Base-by-base conservation (phyloP, 768 basidiomycete species). In the Tephrocybe sp. region DNA sequence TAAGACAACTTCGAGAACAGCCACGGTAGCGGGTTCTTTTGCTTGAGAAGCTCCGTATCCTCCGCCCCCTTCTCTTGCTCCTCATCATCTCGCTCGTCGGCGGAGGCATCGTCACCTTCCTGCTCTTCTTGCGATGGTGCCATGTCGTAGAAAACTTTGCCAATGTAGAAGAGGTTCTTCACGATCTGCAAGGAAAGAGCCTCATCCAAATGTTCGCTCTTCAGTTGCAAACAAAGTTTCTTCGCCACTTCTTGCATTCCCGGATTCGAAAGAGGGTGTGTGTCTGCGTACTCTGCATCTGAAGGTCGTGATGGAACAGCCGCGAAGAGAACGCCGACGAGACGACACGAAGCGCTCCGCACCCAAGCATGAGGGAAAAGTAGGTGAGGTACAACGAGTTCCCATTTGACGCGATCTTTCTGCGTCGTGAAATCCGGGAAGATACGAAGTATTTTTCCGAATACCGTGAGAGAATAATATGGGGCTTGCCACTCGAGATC, bases 331-430 rank as follows among this genome's bases (percentile, higher is more conserved):
- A 76, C 59, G 15, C 91, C 91, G 2, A 97, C 64, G 11, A 93
- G 73, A 47, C 91, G 77, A 50, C 86, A 85, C 1, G 93, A 77
- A 1, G 86, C 87, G 4, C 81, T 83, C 34, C 94, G 85, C 0
- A 97, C 93, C 95, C 94, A 97, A 3, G 91, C 81, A 64, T 99
- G 97, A 4, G 94, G 94, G 69, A 86, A 97, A 2, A 88, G 73
- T 3, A 97, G 78, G 58, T 88, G 84, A 0, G 70, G 57, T 19
- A 80, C 71, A 34, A 97, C 74, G 1, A 72, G 61, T 9, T 68
- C 57, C 93, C 94, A 95, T 1, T 74, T 63, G 1, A 90, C 69
- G 48, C 65, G 71, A 34, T 73, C 74, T 8, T 71, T 68, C 30
- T 77, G 65, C 1, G 62, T 69, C 3, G 73, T 70, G 37, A 74